Evolutionary conservation across 257 asterid species (phyloP).

Genomic region (Fraxinus quadrangulata): DNA sequence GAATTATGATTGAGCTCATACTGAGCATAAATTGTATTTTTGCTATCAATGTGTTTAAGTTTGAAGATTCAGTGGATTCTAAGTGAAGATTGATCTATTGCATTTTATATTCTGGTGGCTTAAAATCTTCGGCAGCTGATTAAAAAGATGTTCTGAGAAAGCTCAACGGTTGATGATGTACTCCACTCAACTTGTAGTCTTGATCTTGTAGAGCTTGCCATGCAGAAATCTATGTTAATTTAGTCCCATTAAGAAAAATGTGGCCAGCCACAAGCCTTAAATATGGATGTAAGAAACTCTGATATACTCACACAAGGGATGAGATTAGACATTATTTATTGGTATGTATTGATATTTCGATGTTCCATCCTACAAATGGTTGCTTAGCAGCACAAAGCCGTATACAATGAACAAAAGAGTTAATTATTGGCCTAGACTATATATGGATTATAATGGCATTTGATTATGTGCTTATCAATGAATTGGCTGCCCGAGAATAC

Average conservation of each 20-base stretch:
- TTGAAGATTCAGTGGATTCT: background rate
- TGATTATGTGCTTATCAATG: slow-evolving; percentile 11
- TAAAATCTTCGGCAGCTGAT: background rate
- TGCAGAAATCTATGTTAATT: slow-evolving; percentile 3
- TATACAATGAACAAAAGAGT: background rate
- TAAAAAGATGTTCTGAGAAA: background rate
- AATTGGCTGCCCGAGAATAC: slow-evolving; percentile 11
- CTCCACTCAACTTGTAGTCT: background rate
- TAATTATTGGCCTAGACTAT: background rate
- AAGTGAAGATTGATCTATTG: background rate
- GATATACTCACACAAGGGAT: background rate
- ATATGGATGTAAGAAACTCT: background rate
- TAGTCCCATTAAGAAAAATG: background rate
- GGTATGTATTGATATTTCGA: too few species aligned
- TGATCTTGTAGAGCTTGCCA: background rate
- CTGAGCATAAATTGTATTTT: background rate
- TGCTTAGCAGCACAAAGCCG: background rate
- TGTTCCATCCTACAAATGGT: background rate
- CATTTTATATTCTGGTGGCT: background rate
- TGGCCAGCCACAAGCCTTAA: background rate
- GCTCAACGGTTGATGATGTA: slow-evolving; percentile 1
- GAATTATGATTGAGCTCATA: background rate
- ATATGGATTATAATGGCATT: slow-evolving; percentile 10
- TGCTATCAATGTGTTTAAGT: background rate
- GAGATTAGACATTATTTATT: background rate